A percentile compares a stretch with the other conserved stretches of the same genome.
phyloP scores from a whole-genome alignment of 345 rosid species.

The Durio zibethinus region DNA sequence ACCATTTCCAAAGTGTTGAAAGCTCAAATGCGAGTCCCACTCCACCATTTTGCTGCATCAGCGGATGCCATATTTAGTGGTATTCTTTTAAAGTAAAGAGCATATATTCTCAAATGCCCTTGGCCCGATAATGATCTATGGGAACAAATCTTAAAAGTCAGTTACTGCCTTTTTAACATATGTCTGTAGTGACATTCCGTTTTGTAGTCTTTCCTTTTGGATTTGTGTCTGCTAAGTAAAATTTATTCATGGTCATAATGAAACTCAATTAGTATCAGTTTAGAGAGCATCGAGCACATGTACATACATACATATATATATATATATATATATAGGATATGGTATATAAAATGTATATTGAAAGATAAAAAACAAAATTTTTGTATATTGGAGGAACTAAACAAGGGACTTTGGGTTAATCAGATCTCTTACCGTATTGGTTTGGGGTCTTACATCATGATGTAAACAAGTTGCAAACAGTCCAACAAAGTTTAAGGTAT shows the following conservation, averaged over 20 bases:
- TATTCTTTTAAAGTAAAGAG: not conserved
- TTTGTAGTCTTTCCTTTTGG: not conserved
- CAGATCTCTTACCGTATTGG: no score
- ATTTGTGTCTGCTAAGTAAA: not conserved
- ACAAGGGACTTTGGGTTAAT: no score
- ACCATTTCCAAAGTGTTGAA: not conserved
- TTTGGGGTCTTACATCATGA: not conserved
- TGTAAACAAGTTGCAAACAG: not conserved
- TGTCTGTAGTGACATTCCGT: slow-evolving; percentile 4
- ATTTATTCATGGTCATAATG: not conserved
- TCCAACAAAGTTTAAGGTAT: not conserved
- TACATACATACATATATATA: no score
- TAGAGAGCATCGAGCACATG: no score
- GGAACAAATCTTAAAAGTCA: not conserved
- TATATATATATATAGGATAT: no score
- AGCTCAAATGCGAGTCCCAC: not conserved
- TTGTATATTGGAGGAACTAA: no score
- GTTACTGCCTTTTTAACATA: not conserved
- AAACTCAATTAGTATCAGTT: not conserved
- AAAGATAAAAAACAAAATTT: no score
- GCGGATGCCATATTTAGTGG: not conserved
- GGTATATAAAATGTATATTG: no score
- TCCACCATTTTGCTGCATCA: not conserved
- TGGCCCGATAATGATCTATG: not conserved
- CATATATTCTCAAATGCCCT: slow-evolving; percentile 1